Percentiles rank a stretch among this genome's conserved stretches.
Conservation (phyloP, 169 alveolate species). For the Cryptosporidium felis region DNA sequence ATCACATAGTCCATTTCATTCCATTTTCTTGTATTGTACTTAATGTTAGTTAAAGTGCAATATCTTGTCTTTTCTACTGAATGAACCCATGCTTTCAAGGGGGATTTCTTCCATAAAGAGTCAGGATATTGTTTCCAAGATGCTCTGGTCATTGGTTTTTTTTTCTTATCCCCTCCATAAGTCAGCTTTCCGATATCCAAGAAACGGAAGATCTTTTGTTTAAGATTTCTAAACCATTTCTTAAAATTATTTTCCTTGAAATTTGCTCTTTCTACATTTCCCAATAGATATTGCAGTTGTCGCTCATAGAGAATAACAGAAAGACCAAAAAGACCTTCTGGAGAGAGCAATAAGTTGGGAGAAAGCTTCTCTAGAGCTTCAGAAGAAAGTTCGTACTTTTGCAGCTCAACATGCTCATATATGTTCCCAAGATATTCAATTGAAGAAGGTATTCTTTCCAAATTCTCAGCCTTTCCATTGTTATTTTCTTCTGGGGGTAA, state of each 20-base stretch:
- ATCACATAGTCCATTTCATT: conserved; percentile 70
- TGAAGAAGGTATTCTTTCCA: conserved; percentile 60
- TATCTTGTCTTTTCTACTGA: conserved; percentile 67
- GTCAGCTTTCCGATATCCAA: conserved; percentile 49
- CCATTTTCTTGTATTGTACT: conserved; percentile 68
- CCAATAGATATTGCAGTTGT: conserved; percentile 46
- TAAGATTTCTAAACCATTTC: conserved; percentile 62
- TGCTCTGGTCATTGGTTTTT: conserved; percentile 69
- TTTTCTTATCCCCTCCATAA: conserved; percentile 33
- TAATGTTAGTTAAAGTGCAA: conserved; percentile 45
- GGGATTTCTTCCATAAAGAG: conserved; percentile 66
- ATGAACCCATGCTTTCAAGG: conserved; percentile 70
- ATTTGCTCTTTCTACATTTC: conserved; percentile 64
- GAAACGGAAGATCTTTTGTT: conserved; percentile 49
- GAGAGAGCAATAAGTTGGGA: conserved; percentile 53
- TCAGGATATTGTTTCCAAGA: conserved; percentile 70
- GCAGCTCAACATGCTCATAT: conserved; percentile 55
- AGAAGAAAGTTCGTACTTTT: conserved; percentile 67
- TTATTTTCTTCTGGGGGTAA: conserved; percentile 41
- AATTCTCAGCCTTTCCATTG: conserved; percentile 26
- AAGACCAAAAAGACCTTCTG: conserved; percentile 64
- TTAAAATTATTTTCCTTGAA: conserved; percentile 32
- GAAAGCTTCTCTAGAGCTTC: conserved; percentile 58
- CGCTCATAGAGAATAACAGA: conserved; percentile 55
- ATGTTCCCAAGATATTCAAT: conserved; percentile 50